Evolutionary conservation across 1,139 yeast genomes (phyloP).

Genomic region (Kodamaea sp.): DNA sequence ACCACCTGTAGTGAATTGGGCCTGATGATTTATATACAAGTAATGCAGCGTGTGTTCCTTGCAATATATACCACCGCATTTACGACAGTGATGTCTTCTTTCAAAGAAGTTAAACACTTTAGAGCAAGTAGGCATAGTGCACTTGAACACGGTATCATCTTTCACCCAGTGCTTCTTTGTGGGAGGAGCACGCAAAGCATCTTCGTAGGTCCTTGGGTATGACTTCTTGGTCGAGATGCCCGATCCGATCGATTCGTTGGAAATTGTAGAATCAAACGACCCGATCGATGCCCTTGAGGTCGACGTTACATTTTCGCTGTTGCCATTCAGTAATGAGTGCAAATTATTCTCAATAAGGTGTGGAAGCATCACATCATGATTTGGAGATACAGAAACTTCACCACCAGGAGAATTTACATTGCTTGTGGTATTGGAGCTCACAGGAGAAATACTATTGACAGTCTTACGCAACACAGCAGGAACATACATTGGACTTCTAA

Average conservation of each 20-base stretch:
- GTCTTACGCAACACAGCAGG: constrained; percentile 80
- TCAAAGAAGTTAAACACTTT: constrained; percentile 69
- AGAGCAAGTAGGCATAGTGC: constrained; percentile 58
- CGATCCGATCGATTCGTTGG: constrained; percentile 28
- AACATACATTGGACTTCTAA: constrained; percentile 78
- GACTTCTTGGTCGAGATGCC: constrained; percentile 9
- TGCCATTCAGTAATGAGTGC: constrained; percentile 7
- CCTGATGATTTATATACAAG: constrained; percentile 61
- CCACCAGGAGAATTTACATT: constrained; percentile 5
- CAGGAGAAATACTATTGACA: constrained; percentile 11
- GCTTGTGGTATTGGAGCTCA: constrained; percentile 1
- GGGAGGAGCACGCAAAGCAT: constrained; percentile 44
- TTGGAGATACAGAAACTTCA: constrained; percentile 1
- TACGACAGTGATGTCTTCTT: constrained; percentile 89
- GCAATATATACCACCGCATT: constrained; percentile 91
- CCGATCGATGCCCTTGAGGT: constrained; percentile 28
- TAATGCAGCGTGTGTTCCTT: constrained; percentile 58
- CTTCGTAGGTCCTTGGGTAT: constrained; percentile 23
- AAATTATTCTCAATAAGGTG: constrained; percentile 9
- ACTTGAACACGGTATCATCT: constrained; percentile 58
- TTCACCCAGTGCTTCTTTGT: constrained; percentile 76
- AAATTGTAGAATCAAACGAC: constrained; percentile 36
- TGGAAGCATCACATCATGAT: neutral
- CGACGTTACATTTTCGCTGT: constrained; percentile 12
- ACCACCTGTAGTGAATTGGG: constrained; percentile 73